Percentiles rank a stretch among this genome's conserved stretches.
These are phyloP conservation scores for Plantago major DNA, from an alignment of 257 asterid genomes.

Conservation along the genomic window DNA sequence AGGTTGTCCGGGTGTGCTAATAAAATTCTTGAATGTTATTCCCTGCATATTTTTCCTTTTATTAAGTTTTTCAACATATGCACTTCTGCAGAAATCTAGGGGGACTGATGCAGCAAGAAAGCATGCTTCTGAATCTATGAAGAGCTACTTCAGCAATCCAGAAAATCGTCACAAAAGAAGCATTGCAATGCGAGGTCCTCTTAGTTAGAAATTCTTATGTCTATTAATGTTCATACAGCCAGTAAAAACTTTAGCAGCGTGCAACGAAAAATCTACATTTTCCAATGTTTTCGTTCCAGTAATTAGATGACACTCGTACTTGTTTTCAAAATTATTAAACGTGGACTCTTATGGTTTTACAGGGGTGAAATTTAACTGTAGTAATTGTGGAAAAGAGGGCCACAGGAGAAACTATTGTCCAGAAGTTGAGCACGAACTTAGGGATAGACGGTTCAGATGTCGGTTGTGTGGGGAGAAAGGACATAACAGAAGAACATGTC, in stretches of 20 bases:
- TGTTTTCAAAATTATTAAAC: not conserved
- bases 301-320: not conserved
- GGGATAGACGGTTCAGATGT: slow-evolving; percentile 53
- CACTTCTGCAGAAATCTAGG: slow-evolving; percentile 50
- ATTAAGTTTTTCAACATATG: not conserved
- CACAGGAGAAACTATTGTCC: slow-evolving; percentile 86
- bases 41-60: too few species aligned
- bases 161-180: slow-evolving; percentile 90
- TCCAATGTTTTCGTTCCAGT: not conserved
- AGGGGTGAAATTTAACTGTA: slow-evolving; percentile 74
- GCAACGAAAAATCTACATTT: not conserved
- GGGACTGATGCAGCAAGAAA: slow-evolving; percentile 82
- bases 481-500: slow-evolving; percentile 86
- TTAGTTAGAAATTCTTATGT: not conserved
- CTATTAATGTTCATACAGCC: not conserved
- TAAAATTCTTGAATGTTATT: not conserved
- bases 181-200: slow-evolving; percentile 74
- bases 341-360: not conserved
- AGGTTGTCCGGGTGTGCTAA: not conserved
- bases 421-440: slow-evolving; percentile 30
- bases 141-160: slow-evolving; percentile 66
- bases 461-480: slow-evolving; percentile 78
- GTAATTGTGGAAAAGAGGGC: slow-evolving; percentile 76
- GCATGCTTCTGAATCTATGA: slow-evolving; percentile 87
- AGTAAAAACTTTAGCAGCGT: not conserved